Percentiles rank a stretch among this genome's conserved stretches.
Evolutionary conservation across 2,329 filamentous ascomycete species (phyloP).

Genomic region (Calonectria honghensis): DNA sequence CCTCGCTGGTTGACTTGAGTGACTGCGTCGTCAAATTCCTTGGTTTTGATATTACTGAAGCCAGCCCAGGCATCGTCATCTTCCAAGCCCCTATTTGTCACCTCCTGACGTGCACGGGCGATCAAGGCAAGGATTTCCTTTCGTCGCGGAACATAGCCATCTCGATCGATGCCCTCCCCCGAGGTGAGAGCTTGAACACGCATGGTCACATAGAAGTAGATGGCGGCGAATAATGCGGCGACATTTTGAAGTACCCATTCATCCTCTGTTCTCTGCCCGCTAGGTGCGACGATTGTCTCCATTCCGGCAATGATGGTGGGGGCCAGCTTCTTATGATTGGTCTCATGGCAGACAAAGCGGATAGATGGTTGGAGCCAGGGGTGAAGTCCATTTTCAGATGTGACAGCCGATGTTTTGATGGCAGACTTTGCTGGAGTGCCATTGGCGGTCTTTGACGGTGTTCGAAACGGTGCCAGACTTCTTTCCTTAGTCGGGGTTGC

Average conservation of each 20-base stretch:
- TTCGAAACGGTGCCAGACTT: conserved; percentile 66
- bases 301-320: conserved; percentile 86
- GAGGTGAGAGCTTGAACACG: conserved; percentile 66
- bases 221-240: conserved; percentile 74
- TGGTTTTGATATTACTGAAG: conserved; percentile 69
- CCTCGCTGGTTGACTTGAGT: conserved; percentile 72
- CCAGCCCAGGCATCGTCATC: conserved; percentile 72
- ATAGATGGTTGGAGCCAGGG: conserved; percentile 83
- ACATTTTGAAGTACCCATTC: conserved; percentile 70
- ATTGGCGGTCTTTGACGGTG: conserved; percentile 53
- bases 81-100: conserved; percentile 60
- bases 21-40: conserved; percentile 78
- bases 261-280: conserved; percentile 67
- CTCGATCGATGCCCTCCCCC: conserved; percentile 62
- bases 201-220: conserved; percentile 77
- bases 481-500: conserved; percentile 69
- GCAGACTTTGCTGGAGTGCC: conserved; percentile 67
- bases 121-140: conserved; percentile 68
- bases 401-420: conserved; percentile 51
- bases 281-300: conserved; percentile 71
- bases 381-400: conserved; percentile 66
- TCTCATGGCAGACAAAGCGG: conserved; percentile 76
- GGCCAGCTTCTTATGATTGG: conserved; percentile 77
- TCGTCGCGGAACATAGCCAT: conserved; percentile 66
- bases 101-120: conserved; percentile 63